Evolutionary conservation across 352 stramenopile species (phyloP), one percentile per base, ranked within the genome.

Genomic region (Globisporangium cederbergense): DNA sequence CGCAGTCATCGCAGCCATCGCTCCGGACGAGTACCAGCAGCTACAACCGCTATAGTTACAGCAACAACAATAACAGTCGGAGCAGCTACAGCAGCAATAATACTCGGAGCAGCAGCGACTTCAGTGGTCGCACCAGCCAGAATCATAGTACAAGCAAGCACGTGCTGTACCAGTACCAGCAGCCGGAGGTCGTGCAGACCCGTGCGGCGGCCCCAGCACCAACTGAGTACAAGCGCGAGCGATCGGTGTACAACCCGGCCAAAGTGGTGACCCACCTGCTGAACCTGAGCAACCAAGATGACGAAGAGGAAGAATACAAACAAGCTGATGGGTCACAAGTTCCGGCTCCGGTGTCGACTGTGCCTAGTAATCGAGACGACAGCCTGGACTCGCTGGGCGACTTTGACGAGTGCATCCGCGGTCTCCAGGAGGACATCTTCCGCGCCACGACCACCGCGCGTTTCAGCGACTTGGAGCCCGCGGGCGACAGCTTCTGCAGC

Each of bases 391-490:
- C 71, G 54, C 52, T 80, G 25, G 57, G 62, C 22, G 72, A 87
- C 22, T 65, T 88, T 43, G 62, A 87, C 18, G 67, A 77, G 22
- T 78, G 74, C 10, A 85, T 88, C 64, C 78, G 69, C 42, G 75
- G 71, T n/a, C 81, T 90, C 59, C 79, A 86, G 20, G 66, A 70
- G n/a, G 72, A 83, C 28, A 49, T 90, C 45, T 79, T 72, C 3
- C 67, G 66, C 5, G 63, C 76, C 13, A 77, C 70, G 2, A 73
- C 57, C 14, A 74, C 59, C 16, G 69, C 67, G 13, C 65, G 59
- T 36, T 53, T 54, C 38, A 63, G 55, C 56, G 36, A 60, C 20
- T 9, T 68, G 36, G 25, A 58, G 28, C 14, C 57, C 4, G 55
- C 36, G 5, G 40, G 25, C 2, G 55, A 60, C 22, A 55, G 45